These are phyloP conservation scores for Ophiostoma ulmi DNA, from an alignment of 2,329 filamentous ascomycete species.

Conservation along the genomic window DNA sequence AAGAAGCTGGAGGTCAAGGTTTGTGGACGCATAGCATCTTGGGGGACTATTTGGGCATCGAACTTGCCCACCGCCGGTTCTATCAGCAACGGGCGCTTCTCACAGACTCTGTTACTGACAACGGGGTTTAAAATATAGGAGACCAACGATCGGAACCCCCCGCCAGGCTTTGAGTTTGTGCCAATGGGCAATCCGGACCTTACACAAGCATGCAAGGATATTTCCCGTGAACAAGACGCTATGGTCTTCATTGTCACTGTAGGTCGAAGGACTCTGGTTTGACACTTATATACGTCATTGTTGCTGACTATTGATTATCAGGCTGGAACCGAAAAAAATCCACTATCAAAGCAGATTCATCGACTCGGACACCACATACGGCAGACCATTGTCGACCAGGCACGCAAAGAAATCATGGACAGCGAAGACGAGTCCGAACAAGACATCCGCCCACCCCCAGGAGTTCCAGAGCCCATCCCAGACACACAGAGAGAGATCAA, in stretches of 20 bases:
- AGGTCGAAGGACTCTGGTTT: conserved; percentile 32
- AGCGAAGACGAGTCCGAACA: conserved; percentile 30
- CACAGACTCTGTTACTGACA: background rate
- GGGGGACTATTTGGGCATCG: background rate
- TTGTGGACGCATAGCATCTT: conserved; percentile 28
- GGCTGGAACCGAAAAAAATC: conserved; percentile 5
- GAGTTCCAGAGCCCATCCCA: conserved; percentile 54
- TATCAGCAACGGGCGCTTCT: background rate
- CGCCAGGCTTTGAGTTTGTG: conserved; percentile 59
- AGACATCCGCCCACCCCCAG: background rate
- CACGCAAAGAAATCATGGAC: conserved; percentile 35
- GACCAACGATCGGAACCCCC: conserved; percentile 48
- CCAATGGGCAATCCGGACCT: conserved; percentile 58
- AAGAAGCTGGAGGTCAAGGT: conserved; percentile 61
- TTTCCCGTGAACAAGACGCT: conserved; percentile 56
- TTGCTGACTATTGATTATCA: background rate
- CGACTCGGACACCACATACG: conserved; percentile 58
- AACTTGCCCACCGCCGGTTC: background rate
- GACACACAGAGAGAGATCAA: conserved; percentile 56
- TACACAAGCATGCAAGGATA: conserved; percentile 58
- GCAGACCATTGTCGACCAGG: conserved; percentile 54
- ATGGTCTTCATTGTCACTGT: conserved; percentile 65
- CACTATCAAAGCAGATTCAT: conserved; percentile 48
- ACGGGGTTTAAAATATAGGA: conserved; percentile 38
- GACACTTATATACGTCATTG: background rate